phyloP scores from a whole-genome alignment of 129 eudicot species.

The Pittosporum tobira region DNA sequence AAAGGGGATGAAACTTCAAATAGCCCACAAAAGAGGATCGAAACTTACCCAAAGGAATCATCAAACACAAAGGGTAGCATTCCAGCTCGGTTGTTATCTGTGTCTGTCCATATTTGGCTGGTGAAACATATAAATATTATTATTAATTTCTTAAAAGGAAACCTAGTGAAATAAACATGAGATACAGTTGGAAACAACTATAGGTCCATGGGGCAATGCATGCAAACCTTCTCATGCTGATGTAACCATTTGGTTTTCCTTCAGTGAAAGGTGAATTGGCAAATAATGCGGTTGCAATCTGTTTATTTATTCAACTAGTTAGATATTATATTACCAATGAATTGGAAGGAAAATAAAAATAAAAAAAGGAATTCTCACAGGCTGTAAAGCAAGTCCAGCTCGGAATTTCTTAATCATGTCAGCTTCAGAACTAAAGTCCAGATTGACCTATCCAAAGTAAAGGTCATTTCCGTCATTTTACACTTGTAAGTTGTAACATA shows the following conservation, averaged over 20 bases:
- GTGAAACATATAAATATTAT: background rate
- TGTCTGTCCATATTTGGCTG: constrained; percentile 99
- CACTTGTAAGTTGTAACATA: background rate
- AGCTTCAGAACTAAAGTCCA: constrained; percentile 94
- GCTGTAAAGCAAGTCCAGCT: constrained; percentile 97
- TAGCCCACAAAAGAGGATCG: background rate
- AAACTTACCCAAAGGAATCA: constrained; percentile 79
- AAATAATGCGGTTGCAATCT: constrained; percentile 94
- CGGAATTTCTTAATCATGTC: constrained; percentile 98
- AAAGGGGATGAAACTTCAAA: too few relatives aligned
- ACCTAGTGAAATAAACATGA: background rate
- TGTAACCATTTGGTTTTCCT: constrained; percentile 94
- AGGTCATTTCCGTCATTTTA: background rate
- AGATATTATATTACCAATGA: constrained; percentile 13
- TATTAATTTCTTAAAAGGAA: too few relatives aligned
- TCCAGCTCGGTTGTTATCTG: constrained; percentile 88
- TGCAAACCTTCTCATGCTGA: constrained; percentile 90
- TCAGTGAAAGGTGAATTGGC: constrained; percentile 98
- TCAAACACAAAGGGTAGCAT: constrained; percentile 98
- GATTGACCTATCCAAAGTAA: constrained; percentile 52
- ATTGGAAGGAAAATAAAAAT: constrained; percentile 4
- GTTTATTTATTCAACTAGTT: constrained; percentile 26
- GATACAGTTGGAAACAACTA: background rate
- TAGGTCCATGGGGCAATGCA: constrained; percentile 4
- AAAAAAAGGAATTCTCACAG: constrained; percentile 49